Evolutionary conservation across 441 rosid genomes (phyloP).

Genomic region (Erysimum cheiri): DNA sequence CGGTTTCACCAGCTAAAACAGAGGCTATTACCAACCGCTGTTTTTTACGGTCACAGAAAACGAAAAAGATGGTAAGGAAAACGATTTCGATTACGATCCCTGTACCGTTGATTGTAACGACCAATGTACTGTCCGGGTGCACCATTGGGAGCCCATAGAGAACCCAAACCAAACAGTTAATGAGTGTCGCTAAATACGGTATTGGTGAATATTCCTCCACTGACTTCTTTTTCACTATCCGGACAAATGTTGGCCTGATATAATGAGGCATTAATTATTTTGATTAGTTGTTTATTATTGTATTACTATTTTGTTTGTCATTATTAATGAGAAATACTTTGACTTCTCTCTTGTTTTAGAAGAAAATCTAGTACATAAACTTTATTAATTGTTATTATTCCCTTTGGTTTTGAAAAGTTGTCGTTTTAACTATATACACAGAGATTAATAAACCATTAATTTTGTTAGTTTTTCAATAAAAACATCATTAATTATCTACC

Average conservation of each 20-base stretch:
- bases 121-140: slow-evolving; percentile 71
- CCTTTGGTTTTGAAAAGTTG: too few relatives aligned
- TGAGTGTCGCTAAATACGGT: slow-evolving; percentile 81
- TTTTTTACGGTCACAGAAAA: slow-evolving; percentile 52
- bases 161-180: slow-evolving; percentile 86
- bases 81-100: slow-evolving; percentile 66
- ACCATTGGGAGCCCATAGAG: slow-evolving; percentile 83
- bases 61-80: slow-evolving; percentile 55
- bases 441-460: too few relatives aligned
- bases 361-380: slow-evolving; percentile 1
- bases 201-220: slow-evolving; percentile 81
- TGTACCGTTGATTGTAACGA: slow-evolving; percentile 72
- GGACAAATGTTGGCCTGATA: slow-evolving; percentile 79
- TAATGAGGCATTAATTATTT: not conserved
- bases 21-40: slow-evolving; percentile 48
- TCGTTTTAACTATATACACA: too few relatives aligned
- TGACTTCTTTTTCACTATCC: slow-evolving; percentile 68
- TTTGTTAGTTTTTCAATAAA: too few relatives aligned
- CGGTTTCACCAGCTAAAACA: slow-evolving; percentile 47
- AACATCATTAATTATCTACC: too few relatives aligned
- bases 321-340: not conserved
- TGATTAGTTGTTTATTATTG: not conserved
- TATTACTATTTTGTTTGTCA: not conserved
- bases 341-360: not conserved
- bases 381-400: not conserved